phyloP scores from a whole-genome alignment of 345 rosid species.

The Ceriops zippeliana region DNA sequence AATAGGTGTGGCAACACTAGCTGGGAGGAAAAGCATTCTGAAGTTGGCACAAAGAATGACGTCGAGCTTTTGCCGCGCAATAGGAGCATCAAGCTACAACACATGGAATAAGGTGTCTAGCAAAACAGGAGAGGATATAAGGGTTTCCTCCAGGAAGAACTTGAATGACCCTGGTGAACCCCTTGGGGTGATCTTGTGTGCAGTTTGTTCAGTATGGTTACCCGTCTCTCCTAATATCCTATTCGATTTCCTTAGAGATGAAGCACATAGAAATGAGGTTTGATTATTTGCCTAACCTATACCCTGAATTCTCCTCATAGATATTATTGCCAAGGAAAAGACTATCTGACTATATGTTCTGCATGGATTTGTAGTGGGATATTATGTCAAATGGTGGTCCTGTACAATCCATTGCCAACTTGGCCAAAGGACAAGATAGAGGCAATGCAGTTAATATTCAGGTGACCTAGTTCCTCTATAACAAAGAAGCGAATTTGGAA shows the following conservation, averaged over 20 bases:
- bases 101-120: constrained; percentile 76
- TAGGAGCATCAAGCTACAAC: constrained; percentile 93
- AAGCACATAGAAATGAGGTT: constrained; percentile 76
- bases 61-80: constrained; percentile 67
- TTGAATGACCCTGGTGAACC: constrained; percentile 91
- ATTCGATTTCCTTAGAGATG: constrained; percentile 87
- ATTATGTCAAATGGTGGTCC: constrained; percentile 63
- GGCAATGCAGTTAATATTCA: constrained; percentile 89
- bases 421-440: constrained; percentile 87
- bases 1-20: constrained; percentile 81
- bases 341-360: constrained; percentile 9
- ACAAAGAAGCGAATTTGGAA: neutral
- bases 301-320: neutral
- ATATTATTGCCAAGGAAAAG: neutral
- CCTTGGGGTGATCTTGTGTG: constrained; percentile 74
- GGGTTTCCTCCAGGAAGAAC: constrained; percentile 92
- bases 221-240: constrained; percentile 67
- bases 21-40: constrained; percentile 91
- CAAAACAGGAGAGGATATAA: constrained; percentile 88
- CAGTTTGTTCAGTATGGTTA: constrained; percentile 81
- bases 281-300: neutral
- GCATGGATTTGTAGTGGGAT: constrained; percentile 64
- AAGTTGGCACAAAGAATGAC: constrained; percentile 94
- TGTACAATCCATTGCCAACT: constrained; percentile 67
- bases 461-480: constrained; percentile 28